Conservation (phyloP, 352 stramenopile genomes). For the Phytophthora hybrid region DNA sequence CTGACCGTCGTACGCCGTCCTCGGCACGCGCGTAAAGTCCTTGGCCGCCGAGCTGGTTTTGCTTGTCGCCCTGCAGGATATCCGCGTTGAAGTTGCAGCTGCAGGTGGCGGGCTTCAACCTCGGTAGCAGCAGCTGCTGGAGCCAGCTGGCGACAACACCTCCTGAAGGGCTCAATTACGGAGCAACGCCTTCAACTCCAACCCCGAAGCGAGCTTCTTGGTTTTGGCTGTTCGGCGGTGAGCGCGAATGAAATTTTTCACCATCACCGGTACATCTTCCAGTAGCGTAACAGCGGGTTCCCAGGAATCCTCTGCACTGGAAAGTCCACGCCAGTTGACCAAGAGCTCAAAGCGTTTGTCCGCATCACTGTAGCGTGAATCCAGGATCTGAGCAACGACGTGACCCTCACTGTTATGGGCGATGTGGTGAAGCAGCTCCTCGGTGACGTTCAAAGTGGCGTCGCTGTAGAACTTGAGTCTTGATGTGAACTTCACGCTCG, state of each 20-base stretch:
- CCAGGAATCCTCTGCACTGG: neutral
- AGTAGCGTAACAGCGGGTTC: neutral
- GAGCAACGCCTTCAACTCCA: neutral
- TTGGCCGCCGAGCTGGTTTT: neutral
- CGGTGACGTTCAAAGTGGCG: neutral
- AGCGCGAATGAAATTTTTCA: neutral
- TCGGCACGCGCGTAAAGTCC: neutral
- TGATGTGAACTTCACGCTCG: neutral
- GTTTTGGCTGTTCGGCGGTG: neutral
- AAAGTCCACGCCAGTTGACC: neutral
- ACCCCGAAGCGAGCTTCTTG: neutral
- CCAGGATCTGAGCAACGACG: neutral
- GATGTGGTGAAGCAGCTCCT: neutral
- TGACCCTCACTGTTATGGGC: neutral
- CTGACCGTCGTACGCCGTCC: neutral
- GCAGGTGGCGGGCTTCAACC: slow-evolving; percentile 8
- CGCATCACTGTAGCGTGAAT: neutral
- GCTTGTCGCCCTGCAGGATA: neutral
- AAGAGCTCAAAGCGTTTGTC: neutral
- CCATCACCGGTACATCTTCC: neutral
- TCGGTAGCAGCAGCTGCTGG: slow-evolving; percentile 6
- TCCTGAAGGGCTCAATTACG: neutral
- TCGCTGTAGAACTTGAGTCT: neutral
- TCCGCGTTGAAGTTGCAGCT: slow-evolving; percentile 6
- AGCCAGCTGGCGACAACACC: slow-evolving; percentile 7